phyloP scores from a whole-genome alignment of 208 protist species.

The Leishmania turanica region DNA sequence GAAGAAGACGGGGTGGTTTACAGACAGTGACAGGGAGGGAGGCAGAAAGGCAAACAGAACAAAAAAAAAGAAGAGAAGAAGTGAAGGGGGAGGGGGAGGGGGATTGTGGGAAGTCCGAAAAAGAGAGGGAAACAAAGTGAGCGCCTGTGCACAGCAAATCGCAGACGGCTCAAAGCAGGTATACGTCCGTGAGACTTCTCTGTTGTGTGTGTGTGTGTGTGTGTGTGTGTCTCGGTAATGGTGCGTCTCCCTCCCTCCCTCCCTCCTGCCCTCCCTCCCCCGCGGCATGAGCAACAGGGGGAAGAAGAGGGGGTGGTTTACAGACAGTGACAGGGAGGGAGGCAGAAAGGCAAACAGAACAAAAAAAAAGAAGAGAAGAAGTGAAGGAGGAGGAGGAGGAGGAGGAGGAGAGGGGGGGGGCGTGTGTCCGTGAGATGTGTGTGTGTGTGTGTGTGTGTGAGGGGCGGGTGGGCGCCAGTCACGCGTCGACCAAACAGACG shows the following conservation, averaged over 20 bases:
- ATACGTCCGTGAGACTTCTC: not conserved
- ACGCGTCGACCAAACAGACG: conserved; percentile 2
- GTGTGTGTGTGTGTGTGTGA: not conserved
- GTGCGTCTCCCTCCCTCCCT: not conserved
- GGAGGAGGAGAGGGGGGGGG: too few species aligned
- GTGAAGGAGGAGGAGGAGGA: not conserved
- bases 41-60: too few species aligned
- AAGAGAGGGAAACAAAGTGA: not conserved
- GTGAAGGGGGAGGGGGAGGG: too few species aligned
- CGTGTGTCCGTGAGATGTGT: not conserved
- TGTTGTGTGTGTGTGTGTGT: not conserved
- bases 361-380: too few species aligned
- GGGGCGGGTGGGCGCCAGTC: not conserved
- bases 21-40: too few species aligned
- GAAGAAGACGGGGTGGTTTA: too few species aligned
- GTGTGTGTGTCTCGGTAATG: not conserved
- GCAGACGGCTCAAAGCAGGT: not conserved
- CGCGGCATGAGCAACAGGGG: not conserved
- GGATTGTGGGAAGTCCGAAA: not conserved
- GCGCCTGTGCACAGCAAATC: not conserved
- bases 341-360: not conserved
- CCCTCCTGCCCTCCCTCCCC: too few species aligned
- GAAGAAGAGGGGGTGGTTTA: not conserved
- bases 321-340: not conserved
- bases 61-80: too few species aligned